Evolutionary conservation across 371 early-diverging fungal genomes (phyloP).

Genomic region (Mucor plumbeus): DNA sequence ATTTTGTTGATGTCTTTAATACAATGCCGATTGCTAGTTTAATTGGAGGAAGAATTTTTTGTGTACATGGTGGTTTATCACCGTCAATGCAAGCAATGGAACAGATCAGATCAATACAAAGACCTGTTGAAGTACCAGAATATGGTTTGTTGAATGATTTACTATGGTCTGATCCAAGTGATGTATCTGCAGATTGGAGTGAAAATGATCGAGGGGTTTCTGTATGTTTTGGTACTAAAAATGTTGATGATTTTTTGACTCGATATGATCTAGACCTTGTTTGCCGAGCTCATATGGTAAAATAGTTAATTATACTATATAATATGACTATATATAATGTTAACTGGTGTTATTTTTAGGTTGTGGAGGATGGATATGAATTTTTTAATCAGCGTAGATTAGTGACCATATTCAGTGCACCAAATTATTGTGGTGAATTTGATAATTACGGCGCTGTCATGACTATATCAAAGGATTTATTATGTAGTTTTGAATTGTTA

Average conservation of each 20-base stretch:
- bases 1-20: constrained; percentile 96
- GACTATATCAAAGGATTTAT: constrained; percentile 86
- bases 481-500: constrained; percentile 81
- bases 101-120: constrained; percentile 81
- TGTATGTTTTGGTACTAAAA: constrained; percentile 89
- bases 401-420: constrained; percentile 98
- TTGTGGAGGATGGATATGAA: constrained; percentile 99
- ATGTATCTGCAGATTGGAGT: constrained; percentile 83
- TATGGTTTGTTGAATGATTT: constrained; percentile 83
- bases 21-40: constrained; percentile 95
- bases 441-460: constrained; percentile 95
- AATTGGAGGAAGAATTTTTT: constrained; percentile 93
- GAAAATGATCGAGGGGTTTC: constrained; percentile 98
- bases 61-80: constrained; percentile 91
- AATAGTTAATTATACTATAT: background rate
- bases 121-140: constrained; percentile 97
- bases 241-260: constrained; percentile 86
- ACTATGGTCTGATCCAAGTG: constrained; percentile 90
- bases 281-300: constrained; percentile 92
- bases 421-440: constrained; percentile 99
- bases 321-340: background rate
- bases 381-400: constrained; percentile 94
- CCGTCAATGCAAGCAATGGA: constrained; percentile 72
- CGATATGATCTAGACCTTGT: constrained; percentile 92
- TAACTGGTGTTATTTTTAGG: constrained; percentile 36